Base-by-base conservation (phyloP, 2,329 filamentous ascomycete species). In the Fusarium mexicanum region DNA sequence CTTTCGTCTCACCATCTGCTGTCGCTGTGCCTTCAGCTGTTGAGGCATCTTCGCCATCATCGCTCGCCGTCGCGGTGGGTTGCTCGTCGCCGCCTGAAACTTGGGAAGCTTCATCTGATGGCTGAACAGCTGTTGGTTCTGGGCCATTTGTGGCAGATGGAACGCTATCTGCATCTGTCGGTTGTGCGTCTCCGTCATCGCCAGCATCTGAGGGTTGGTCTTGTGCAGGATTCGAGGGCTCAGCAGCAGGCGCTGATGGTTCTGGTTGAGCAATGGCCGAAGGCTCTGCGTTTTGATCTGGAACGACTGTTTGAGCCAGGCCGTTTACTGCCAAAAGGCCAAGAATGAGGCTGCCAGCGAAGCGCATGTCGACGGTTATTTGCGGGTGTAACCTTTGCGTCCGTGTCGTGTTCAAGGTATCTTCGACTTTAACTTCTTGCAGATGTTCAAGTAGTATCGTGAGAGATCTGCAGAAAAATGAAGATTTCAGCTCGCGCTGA, bases 281-380 rank as follows among this genome's bases (percentile, higher is more conserved):
- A 20, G 69, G 51, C 10, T 71, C 60, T 40, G 66, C 35, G 22
- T 64, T 33, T 35, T 59, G 40, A 24, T 48, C 71, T 11, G 59
- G 55, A 8, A 51, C 48, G 16, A 37, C 47, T 41, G 71, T 72
- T 61, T 74, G 71, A n/a, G 62, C 58, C 20, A 74, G 55, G n/a
- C 71, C 71, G 18, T 74, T 62, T 17, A 41, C 63, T 16, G 68
- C 71, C 59, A 74, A 50, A 48, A 74, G 58, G n/a, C 71, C 63
- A 44, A 74, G 29, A 40, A 74, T 57, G 60, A 74, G 55, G 43
- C 67, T 69, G 48, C 55, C 51, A 38, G 71, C 43, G 61, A 74
- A 74, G 47, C 71, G 71, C 71, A 74, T 74, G 18, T 61, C 33
- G 24, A 6, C 22, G 38, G 14, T 24, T 50, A n/a, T 62, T 24